Evolutionary conservation across 768 basidiomycete genomes (phyloP), one percentile per base, ranked within the genome.

Genomic region (Paxillus ammoniavirescens): DNA sequence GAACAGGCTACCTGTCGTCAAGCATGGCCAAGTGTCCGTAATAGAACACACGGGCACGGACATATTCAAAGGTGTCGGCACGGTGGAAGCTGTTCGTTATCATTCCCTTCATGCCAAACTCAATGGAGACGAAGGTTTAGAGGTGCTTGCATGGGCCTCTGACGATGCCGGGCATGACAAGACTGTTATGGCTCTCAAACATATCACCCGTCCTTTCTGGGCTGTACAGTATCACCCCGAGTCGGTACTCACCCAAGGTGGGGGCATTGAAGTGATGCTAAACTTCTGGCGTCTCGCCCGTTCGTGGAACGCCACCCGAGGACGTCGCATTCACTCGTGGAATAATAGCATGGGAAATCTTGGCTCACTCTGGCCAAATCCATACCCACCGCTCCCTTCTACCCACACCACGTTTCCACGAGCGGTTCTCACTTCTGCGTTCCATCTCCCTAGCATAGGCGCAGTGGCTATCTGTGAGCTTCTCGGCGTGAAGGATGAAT

Each of bases 171-270:
- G 85, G 49, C 84, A 89, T 55, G 87, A 86, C 6, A 75, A 61
- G 42, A 83, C 91, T 18, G 75, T 90, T 43, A 93, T 93, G 91
- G 89, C 84, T 38, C 71, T 80, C 26, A 79, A 77, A 57, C 91
- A 93, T 65, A 74, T 58, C 47, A 68, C 60, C 21, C 79, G 76
- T 55, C 91, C 91, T 4, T 89, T 91, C 62, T 93, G 88, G 86
- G 90, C 87, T 4, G 91, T 93, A 21, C 91, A 93, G 63, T 93
- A 93, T 65, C 91, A 93, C 65, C 91, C 91, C 6, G 91, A 93
- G 65, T 93, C 91, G 4, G 81, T 88, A 4, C 78, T 87, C 59
- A 93, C 90, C 2, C 72, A 75, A 41, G 81, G 78, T 2, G 87
- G 86, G 6, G 90, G 90, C 1, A 61, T 78, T n/a, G 78, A 84